phyloP scores from a whole-genome alignment of 202 grass and related monocot genomes.

The Dendrocalamus latiflorus region DNA sequence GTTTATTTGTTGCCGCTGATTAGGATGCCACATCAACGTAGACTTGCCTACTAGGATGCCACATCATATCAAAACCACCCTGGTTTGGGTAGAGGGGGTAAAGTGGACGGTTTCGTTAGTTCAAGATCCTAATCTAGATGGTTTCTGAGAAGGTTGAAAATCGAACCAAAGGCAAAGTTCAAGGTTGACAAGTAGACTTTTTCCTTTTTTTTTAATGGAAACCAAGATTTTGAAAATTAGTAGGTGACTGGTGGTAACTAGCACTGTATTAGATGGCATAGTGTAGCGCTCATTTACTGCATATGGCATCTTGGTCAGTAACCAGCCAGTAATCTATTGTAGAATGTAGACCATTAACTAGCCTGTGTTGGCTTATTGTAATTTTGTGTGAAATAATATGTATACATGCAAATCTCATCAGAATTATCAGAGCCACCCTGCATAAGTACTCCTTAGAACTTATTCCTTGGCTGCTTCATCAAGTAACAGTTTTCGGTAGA shows the following conservation, averaged over 20 bases:
- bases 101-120: background rate
- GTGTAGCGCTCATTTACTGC: background rate
- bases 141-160: too few species aligned
- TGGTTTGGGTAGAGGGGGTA: background rate
- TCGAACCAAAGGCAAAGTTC: too few species aligned
- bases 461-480: background rate
- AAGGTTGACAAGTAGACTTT: too few species aligned
- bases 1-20: background rate
- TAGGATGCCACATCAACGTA: background rate
- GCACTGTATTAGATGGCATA: background rate
- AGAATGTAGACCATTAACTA: background rate
- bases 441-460: background rate
- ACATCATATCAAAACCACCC: background rate
- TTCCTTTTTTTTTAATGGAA: background rate
- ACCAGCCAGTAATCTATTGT: background rate
- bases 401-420: background rate
- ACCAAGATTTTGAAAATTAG: background rate
- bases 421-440: background rate
- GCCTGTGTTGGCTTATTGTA: background rate
- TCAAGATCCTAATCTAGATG: too few species aligned
- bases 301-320: background rate
- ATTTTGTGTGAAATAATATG: background rate
- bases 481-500: background rate
- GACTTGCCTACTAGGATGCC: background rate
- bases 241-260: background rate